Percentiles rank a stretch among this genome's conserved stretches.
These are phyloP conservation scores for Raffaelea deltoideospora DNA, from an alignment of 2,329 filamentous ascomycete species.

Conservation along the genomic window DNA sequence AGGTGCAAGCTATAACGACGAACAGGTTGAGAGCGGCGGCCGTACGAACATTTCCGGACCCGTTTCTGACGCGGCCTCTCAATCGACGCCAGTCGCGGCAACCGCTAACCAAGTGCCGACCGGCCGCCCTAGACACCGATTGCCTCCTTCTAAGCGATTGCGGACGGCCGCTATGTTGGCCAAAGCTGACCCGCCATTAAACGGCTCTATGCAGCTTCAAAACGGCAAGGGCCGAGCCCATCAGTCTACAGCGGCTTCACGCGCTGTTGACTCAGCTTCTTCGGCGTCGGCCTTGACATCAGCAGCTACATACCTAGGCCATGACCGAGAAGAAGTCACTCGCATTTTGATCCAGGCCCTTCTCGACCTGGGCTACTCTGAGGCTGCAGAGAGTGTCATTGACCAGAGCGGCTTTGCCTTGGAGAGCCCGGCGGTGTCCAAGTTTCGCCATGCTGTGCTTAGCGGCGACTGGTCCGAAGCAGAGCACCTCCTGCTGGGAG, in stretches of 20 bases:
- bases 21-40: too few relatives aligned
- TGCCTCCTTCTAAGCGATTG: slow-evolving; percentile 4
- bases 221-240: slow-evolving; percentile 14
- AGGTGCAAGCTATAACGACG: too few relatives aligned
- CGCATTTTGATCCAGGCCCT: slow-evolving; percentile 84
- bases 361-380: slow-evolving; percentile 72
- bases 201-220: slow-evolving; percentile 33
- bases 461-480: slow-evolving; percentile 71
- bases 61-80: too few relatives aligned
- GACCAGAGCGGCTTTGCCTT: slow-evolving; percentile 76
- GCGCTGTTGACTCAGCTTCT: not conserved
- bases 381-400: slow-evolving; percentile 59
- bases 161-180: slow-evolving; percentile 6
- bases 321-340: slow-evolving; percentile 85
- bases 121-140: not conserved
- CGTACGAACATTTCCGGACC: too few relatives aligned
- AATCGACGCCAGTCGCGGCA: not conserved
- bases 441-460: slow-evolving; percentile 68
- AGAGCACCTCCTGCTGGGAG: slow-evolving; percentile 61
- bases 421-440: slow-evolving; percentile 73
- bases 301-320: slow-evolving; percentile 53
- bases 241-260: not conserved
- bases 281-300: not conserved
- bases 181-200: slow-evolving; percentile 19
- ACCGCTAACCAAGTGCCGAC: not conserved